These are phyloP conservation scores for Volutella citrinella DNA, from an alignment of 2,329 filamentous ascomycete genomes.

Conservation along the genomic window DNA sequence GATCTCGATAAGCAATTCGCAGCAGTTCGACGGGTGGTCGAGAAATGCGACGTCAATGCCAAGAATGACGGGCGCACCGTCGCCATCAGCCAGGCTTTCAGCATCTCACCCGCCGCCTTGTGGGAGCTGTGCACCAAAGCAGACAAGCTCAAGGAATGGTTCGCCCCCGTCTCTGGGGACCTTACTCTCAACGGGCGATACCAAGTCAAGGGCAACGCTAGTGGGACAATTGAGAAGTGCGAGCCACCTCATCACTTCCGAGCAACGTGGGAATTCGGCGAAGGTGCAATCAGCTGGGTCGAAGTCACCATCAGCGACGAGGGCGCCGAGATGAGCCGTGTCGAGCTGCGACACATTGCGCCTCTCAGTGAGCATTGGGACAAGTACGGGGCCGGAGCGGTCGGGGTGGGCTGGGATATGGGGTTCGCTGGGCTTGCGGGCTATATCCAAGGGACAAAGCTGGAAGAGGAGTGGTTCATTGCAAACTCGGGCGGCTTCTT, in stretches of 20 bases:
- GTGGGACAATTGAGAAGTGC: constrained; percentile 1
- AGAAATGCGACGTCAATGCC: background rate
- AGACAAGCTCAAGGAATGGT: constrained; percentile 2
- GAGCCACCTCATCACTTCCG: background rate
- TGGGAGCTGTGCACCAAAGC: constrained; percentile 2
- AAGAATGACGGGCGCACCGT: background rate
- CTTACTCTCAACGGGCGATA: constrained; percentile 2
- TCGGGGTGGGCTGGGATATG: constrained; percentile 4
- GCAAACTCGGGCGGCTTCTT: background rate
- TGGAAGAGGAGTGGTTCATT: constrained; percentile 1
- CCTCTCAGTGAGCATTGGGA: constrained; percentile 1
- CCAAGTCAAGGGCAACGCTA: constrained; percentile 5
- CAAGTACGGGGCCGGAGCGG: constrained; percentile 3
- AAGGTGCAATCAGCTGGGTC: constrained; percentile 2
- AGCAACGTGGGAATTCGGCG: constrained; percentile 1
- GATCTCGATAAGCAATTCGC: background rate
- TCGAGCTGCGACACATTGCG: constrained; percentile 1
- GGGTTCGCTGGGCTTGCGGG: constrained; percentile 1
- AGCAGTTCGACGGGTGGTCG: background rate
- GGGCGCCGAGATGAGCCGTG: background rate
- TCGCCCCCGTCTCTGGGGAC: constrained; percentile 1
- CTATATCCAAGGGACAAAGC: background rate
- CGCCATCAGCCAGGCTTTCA: constrained; percentile 1
- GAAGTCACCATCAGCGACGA: background rate
- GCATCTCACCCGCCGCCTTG: background rate